Percentiles rank a stretch among this genome's conserved stretches.
Conservation (phyloP, 257 asterid genomes). For the Ocimum tenuiflorum region DNA sequence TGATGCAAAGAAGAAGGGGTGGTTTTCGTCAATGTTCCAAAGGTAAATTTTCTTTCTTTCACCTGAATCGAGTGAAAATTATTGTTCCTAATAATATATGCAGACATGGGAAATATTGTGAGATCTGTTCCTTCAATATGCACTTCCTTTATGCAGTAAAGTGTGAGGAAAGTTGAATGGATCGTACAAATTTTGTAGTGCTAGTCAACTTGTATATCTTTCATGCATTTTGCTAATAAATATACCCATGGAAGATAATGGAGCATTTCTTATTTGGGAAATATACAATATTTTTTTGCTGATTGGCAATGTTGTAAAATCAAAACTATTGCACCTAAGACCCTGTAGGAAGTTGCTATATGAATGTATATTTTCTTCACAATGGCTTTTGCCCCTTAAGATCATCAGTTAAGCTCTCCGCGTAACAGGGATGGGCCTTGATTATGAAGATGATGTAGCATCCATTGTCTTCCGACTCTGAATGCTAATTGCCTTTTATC, state of each 20-base stretch:
- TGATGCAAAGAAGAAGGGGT: slow-evolving; percentile 67
- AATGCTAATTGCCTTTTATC: background rate
- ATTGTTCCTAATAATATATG: background rate
- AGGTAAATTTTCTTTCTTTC: slow-evolving; percentile 42
- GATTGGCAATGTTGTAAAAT: background rate
- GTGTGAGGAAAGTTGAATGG: background rate
- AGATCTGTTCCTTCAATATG: background rate
- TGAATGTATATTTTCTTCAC: background rate
- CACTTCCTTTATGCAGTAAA: background rate
- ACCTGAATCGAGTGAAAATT: background rate
- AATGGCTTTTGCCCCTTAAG: background rate
- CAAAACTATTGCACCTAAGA: background rate
- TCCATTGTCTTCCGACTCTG: background rate
- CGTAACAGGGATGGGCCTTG: background rate
- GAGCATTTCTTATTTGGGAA: background rate
- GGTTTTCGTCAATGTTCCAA: slow-evolving; percentile 92
- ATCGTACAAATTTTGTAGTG: background rate
- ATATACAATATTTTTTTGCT: background rate
- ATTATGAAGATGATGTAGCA: background rate
- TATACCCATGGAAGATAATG: background rate
- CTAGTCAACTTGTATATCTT: background rate
- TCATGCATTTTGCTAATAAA: background rate
- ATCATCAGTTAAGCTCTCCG: background rate
- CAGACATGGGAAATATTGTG: background rate
- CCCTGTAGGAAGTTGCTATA: background rate